These are phyloP conservation scores for Dendrobium catenatum DNA, from an alignment of 106 monocot genomes.

Conservation along the genomic window DNA sequence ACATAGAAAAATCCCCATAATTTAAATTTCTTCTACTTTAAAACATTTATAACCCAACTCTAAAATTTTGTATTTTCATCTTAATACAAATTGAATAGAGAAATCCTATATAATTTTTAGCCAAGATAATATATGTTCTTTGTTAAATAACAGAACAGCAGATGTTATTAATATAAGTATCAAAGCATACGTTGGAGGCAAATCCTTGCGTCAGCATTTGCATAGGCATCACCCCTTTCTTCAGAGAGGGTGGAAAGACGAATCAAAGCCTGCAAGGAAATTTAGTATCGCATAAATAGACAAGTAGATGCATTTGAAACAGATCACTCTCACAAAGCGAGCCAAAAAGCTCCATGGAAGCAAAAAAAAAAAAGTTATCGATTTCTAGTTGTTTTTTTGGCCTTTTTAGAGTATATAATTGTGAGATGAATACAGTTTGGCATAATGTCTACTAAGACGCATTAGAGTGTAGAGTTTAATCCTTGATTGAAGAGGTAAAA, in stretches of 20 bases:
- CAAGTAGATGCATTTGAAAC: background rate
- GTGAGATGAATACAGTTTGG: too few relatives aligned
- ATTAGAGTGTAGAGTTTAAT: too few relatives aligned
- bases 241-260: slow-evolving; percentile 36
- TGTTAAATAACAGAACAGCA: background rate
- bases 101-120: too few relatives aligned
- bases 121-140: too few relatives aligned
- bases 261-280: slow-evolving; percentile 41
- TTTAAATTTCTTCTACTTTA: too few relatives aligned
- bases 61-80: too few relatives aligned
- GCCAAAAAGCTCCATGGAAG: background rate
- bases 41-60: too few relatives aligned
- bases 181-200: slow-evolving; percentile 46
- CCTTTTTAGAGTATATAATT: background rate
- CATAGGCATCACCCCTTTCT: slow-evolving; percentile 62
- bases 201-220: slow-evolving; percentile 64
- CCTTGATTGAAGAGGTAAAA: background rate
- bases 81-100: too few relatives aligned
- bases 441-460: too few relatives aligned
- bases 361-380: background rate
- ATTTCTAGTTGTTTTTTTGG: background rate
- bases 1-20: too few relatives aligned
- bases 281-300: background rate
- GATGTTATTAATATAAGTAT: background rate
- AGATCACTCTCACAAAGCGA: background rate